phyloP scores from a whole-genome alignment of 805 yeast genomes.

The Blastobotrys muscicola region DNA sequence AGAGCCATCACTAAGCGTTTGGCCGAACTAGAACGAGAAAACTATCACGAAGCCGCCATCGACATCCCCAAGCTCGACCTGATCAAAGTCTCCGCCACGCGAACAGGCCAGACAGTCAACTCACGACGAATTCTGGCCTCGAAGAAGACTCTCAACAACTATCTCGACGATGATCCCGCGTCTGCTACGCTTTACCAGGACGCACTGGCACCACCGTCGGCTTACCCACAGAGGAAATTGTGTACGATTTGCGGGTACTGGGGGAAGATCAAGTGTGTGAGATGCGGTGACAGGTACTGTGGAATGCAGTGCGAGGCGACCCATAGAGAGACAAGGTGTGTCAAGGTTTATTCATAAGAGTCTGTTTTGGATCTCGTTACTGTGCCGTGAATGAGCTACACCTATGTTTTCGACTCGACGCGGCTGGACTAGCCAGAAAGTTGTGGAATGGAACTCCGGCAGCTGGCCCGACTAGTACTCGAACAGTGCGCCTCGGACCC shows the following conservation, averaged over 20 bases:
- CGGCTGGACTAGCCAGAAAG: too few relatives aligned
- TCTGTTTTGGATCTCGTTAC: too few relatives aligned
- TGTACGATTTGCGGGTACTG: constrained; percentile 35
- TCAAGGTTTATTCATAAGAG: constrained; percentile 23
- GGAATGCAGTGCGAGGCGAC: constrained; percentile 27
- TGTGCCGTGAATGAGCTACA: constrained; percentile 1
- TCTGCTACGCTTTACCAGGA: constrained; percentile 23
- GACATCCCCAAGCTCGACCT: constrained; percentile 23
- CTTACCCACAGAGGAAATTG: constrained; percentile 27
- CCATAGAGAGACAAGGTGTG: constrained; percentile 31
- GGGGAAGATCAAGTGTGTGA: constrained; percentile 26
- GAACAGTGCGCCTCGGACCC: too few relatives aligned
- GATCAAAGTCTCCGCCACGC: constrained; percentile 1
- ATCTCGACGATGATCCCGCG: constrained; percentile 32
- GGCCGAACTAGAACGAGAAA: constrained; percentile 28
- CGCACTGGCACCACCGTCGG: constrained; percentile 27
- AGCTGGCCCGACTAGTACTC: too few relatives aligned
- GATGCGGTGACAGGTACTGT: constrained; percentile 31
- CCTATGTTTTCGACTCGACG: too few relatives aligned
- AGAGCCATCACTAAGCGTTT: constrained; percentile 18
- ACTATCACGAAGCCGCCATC: constrained; percentile 27
- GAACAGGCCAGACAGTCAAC: constrained; percentile 21
- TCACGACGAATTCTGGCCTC: constrained; percentile 30
- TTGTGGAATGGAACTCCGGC: too few relatives aligned
- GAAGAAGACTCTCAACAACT: constrained; percentile 30